Evolutionary conservation across 2,329 filamentous ascomycete genomes (phyloP).

Genomic region (Monascus ruber): DNA sequence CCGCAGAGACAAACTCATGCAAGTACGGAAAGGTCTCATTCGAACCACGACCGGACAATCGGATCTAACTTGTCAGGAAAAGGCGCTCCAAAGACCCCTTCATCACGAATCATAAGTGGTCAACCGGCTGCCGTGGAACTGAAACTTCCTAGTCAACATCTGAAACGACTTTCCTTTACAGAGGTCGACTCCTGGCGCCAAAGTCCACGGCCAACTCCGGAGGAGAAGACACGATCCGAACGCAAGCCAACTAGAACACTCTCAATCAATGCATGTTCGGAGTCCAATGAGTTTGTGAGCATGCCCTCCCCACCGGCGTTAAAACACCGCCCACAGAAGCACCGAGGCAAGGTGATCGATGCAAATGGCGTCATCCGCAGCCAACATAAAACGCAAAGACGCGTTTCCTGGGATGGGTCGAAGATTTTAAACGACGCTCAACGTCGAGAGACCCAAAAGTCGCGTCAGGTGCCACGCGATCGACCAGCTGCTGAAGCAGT

Average conservation of each 20-base stretch:
- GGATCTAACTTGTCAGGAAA: constrained; percentile 2
- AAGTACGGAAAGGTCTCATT: constrained; percentile 4
- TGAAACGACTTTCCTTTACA: constrained; percentile 28
- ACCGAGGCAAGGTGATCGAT: constrained; percentile 19
- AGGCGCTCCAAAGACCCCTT: constrained; percentile 17
- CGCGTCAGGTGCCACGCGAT: constrained; percentile 3
- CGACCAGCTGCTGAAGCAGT: constrained; percentile 6
- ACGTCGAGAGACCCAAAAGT: constrained; percentile 6
- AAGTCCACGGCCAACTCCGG: constrained; percentile 17
- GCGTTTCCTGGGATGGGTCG: constrained; percentile 29
- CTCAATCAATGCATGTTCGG: constrained; percentile 19
- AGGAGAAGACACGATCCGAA: constrained; percentile 21
- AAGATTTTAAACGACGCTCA: constrained; percentile 20
- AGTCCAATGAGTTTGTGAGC: constrained; percentile 14
- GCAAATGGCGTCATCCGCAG: constrained; percentile 6
- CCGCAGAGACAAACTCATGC: constrained; percentile 3
- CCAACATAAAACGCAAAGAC: constrained; percentile 19
- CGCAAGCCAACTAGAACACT: constrained; percentile 20
- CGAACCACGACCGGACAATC: constrained; percentile 3
- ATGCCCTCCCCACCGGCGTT: constrained; percentile 29
- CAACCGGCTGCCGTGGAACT: constrained; percentile 26
- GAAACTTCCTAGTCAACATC: constrained; percentile 26
- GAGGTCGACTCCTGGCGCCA: constrained; percentile 28
- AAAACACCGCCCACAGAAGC: constrained; percentile 29
- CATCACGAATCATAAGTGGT: constrained; percentile 13